Percentiles rank a stretch among this genome's conserved stretches.
phyloP scores from a whole-genome alignment of 2,329 filamentous ascomycete genomes.

The Lasiodiplodia sp. region DNA sequence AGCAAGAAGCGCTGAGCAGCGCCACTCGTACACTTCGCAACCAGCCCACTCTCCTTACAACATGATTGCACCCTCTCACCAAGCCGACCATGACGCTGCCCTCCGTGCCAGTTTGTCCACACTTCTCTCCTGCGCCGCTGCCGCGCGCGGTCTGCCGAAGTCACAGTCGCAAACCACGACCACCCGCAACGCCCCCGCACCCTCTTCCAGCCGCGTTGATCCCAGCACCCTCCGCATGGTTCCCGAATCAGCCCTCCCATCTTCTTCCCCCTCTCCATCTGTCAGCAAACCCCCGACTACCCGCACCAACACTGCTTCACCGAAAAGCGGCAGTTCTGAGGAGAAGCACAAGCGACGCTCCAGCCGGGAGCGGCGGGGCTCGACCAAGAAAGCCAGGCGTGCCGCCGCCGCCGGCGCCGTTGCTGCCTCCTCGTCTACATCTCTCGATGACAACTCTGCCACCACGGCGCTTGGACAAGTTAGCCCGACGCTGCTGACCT shows the following conservation, averaged over 20 bases:
- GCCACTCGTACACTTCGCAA: constrained; percentile 47
- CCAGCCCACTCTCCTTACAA: constrained; percentile 66
- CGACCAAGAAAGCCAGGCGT: constrained; percentile 23
- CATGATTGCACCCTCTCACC: constrained; percentile 76
- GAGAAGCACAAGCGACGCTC: constrained; percentile 32
- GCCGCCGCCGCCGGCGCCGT: constrained; percentile 28
- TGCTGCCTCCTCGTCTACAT: constrained; percentile 35
- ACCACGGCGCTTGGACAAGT: constrained; percentile 47
- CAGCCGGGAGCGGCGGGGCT: constrained; percentile 29
- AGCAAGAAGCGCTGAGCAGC: constrained; percentile 44
- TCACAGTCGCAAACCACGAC: constrained; percentile 34
- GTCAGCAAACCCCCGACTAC: constrained; percentile 39
- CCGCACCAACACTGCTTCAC: constrained; percentile 37
- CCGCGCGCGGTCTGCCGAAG: constrained; percentile 82
- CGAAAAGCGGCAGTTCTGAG: neutral
- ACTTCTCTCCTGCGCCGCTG: constrained; percentile 90
- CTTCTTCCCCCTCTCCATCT: constrained; percentile 37
- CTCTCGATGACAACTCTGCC: constrained; percentile 40
- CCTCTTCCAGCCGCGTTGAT: constrained; percentile 52
- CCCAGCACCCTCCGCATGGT: constrained; percentile 65
- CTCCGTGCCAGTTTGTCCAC: constrained; percentile 93
- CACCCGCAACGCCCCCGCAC: constrained; percentile 30
- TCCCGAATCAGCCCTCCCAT: constrained; percentile 64
- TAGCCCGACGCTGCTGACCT: constrained; percentile 68
- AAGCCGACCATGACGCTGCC: constrained; percentile 91